Conservation (phyloP, 352 stramenopile genomes). For the Globisporangium mamillatum region DNA sequence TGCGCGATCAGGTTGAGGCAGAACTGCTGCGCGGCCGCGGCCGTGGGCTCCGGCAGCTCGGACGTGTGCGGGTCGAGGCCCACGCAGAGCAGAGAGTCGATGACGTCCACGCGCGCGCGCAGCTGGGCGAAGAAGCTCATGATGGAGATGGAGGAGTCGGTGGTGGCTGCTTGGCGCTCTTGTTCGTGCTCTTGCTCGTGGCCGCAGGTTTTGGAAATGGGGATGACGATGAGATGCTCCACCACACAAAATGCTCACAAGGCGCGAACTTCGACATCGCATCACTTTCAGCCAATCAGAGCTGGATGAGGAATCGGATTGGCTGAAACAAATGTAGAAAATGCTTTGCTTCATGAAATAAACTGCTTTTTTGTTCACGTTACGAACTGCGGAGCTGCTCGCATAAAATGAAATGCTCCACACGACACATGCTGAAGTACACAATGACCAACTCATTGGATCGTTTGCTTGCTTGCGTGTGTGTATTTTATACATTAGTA, state of each 20-base stretch:
- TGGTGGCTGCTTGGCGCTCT: background rate
- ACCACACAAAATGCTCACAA: background rate
- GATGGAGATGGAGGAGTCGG: conserved; percentile 1
- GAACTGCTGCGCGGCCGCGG: conserved; percentile 91
- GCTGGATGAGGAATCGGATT: background rate
- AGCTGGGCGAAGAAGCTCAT: conserved; percentile 89
- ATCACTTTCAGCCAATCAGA: background rate
- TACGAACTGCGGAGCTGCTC: no score
- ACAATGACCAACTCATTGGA: no score
- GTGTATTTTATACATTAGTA: no score
- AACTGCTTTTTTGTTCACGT: no score
- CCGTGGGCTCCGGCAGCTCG: conserved; percentile 78
- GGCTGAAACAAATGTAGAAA: background rate
- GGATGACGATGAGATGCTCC: conserved; percentile 1
- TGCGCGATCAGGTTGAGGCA: conserved; percentile 94
- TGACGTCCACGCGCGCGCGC: conserved; percentile 75
- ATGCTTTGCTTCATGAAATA: no score
- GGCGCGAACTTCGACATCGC: background rate
- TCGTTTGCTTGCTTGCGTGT: no score
- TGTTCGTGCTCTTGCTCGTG: conserved; percentile 2
- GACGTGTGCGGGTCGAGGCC: conserved; percentile 95
- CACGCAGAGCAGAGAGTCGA: conserved; percentile 97
- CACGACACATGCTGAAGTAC: no score
- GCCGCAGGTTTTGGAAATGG: conserved; percentile 4
- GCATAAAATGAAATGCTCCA: no score